phyloP scores from a whole-genome alignment of 768 basidiomycete genomes.

The Lentinula detonsa region DNA sequence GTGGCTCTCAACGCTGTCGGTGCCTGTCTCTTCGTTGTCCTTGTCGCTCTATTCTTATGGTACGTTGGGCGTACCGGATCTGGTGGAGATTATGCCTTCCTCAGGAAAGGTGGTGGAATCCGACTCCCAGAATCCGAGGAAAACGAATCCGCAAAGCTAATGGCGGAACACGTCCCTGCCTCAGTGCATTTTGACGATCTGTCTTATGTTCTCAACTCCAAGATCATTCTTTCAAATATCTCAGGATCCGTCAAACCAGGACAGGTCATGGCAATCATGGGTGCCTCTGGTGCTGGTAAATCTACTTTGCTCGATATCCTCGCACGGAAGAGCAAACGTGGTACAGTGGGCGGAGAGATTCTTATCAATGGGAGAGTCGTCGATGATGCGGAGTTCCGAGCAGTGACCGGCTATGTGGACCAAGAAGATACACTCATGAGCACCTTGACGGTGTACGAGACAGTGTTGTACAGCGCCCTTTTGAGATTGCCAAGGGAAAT shows the following conservation, averaged over 20 bases:
- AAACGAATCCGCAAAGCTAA: constrained; percentile 74
- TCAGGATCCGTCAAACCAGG: constrained; percentile 84
- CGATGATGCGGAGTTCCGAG: constrained; percentile 67
- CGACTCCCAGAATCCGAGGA: constrained; percentile 61
- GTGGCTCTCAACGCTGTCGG: constrained; percentile 80
- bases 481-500: constrained; percentile 90
- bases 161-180: constrained; percentile 93
- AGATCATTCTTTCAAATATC: constrained; percentile 72
- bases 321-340: constrained; percentile 84
- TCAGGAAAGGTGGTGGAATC: constrained; percentile 40
- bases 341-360: constrained; percentile 64
- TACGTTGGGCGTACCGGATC: constrained; percentile 75
- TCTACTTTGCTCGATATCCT: constrained; percentile 96
- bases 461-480: constrained; percentile 89
- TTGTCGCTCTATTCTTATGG: constrained; percentile 55
- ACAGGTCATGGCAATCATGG: constrained; percentile 93
- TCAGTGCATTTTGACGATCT: constrained; percentile 86
- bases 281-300: constrained; percentile 94
- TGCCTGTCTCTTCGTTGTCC: constrained; percentile 68
- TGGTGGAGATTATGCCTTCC: constrained; percentile 44
- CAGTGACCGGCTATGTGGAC: constrained; percentile 92
- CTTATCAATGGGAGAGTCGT: constrained; percentile 85
- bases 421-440: constrained; percentile 98
- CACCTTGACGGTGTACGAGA: constrained; percentile 97
- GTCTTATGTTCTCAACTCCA: constrained; percentile 66